These are phyloP conservation scores for Talaromyces sp. DNA, from an alignment of 2,329 filamentous ascomycete genomes.

Conservation along the genomic window DNA sequence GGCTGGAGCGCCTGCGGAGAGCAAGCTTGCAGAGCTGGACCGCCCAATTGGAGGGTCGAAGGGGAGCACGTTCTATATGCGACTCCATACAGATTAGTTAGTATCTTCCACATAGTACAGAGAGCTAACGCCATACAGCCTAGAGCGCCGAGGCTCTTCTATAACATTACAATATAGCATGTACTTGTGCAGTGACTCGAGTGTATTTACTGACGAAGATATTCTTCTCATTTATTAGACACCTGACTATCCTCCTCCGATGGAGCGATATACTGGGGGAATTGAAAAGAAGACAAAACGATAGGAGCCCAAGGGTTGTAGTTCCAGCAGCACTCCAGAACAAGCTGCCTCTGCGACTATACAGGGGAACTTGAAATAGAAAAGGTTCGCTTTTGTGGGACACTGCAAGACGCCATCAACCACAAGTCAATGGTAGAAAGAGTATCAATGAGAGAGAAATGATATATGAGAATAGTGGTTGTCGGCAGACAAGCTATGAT, in stretches of 20 bases:
- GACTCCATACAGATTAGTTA: background rate
- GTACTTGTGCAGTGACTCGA: too few species aligned
- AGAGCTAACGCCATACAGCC: background rate
- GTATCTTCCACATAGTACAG: background rate
- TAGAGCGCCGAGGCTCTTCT: background rate
- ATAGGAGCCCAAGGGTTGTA: background rate
- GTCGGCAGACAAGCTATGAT: conserved; percentile 6
- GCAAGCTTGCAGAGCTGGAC: conserved; percentile 5
- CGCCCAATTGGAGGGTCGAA: conserved; percentile 12
- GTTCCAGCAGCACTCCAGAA: background rate
- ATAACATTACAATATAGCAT: too few species aligned
- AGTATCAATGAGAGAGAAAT: background rate
- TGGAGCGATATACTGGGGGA: background rate
- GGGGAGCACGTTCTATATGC: conserved; percentile 16
- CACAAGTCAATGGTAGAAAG: background rate
- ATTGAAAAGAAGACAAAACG: background rate
- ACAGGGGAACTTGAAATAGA: background rate
- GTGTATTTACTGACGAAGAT: background rate
- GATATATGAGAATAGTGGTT: background rate
- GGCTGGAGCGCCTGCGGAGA: background rate
- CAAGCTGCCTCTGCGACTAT: background rate
- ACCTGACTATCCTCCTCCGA: background rate
- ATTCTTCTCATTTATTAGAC: background rate
- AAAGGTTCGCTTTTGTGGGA: background rate
- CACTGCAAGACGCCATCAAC: background rate